Evolutionary conservation across 441 rosid species (phyloP).

Genomic region (Sinapis alba): DNA sequence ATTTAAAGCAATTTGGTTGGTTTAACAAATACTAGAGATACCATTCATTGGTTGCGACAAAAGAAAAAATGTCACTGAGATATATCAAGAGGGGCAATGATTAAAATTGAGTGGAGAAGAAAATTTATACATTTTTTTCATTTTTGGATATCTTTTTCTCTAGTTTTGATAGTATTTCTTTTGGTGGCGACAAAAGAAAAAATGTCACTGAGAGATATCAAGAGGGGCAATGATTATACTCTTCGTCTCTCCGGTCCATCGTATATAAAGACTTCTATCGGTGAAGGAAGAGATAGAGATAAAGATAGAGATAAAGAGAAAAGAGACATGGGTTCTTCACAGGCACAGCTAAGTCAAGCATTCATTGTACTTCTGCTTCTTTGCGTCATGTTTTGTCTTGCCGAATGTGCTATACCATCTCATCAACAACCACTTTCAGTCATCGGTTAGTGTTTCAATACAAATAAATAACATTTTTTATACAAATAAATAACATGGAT

Average conservation of each 20-base stretch:
- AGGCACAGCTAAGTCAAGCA: neutral
- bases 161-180: neutral
- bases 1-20: neutral
- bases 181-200: neutral
- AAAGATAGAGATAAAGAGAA: neutral
- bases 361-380: neutral
- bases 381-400: neutral
- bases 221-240: neutral
- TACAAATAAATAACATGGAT: no score
- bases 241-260: neutral
- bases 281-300: neutral
- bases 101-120: conserved; percentile 2
- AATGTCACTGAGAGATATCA: neutral
- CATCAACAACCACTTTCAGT: neutral
- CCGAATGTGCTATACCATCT: neutral
- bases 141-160: neutral
- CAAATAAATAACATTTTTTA: neutral
- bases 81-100: conserved; percentile 2
- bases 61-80: neutral
- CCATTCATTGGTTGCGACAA: neutral
- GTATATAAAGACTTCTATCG: neutral
- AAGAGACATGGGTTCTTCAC: conserved; percentile 1
- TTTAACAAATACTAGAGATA: neutral
- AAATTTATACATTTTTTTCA: neutral
- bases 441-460: conserved; percentile 4